A percentile compares a stretch with the other conserved stretches of the same genome.
These are phyloP conservation scores for Aspergillus indologenus DNA, from an alignment of 495 filamentous ascomycete species.

Conservation along the genomic window DNA sequence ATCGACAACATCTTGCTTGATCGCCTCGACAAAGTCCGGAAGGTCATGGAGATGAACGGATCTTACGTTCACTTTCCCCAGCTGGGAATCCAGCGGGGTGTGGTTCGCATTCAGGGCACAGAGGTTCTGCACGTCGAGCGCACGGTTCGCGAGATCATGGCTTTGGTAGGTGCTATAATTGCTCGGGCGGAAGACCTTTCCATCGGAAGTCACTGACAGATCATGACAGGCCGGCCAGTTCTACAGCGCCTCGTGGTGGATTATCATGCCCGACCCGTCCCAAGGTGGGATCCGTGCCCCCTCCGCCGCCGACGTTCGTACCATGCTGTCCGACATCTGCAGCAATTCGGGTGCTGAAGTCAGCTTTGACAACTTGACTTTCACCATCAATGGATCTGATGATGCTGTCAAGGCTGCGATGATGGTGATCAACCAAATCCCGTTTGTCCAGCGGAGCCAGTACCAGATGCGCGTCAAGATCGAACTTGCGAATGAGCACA, in stretches of 20 bases:
- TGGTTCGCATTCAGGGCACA: slow-evolving; percentile 84
- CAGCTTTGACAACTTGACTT: slow-evolving; percentile 87
- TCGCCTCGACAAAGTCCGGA: slow-evolving; percentile 91
- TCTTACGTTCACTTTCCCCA: slow-evolving; percentile 88
- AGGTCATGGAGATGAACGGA: slow-evolving; percentile 95
- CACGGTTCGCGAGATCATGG: slow-evolving; percentile 92
- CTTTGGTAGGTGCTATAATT: slow-evolving; percentile 62
- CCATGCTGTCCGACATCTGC: slow-evolving; percentile 93
- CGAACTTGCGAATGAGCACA: slow-evolving; percentile 97
- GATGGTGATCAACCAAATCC: slow-evolving; percentile 86
- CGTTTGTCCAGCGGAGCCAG: slow-evolving; percentile 79
- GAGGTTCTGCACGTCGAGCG: slow-evolving; percentile 93
- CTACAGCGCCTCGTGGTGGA: slow-evolving; percentile 96
- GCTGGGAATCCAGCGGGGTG: slow-evolving; percentile 72
- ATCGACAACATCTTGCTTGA: slow-evolving; percentile 90
- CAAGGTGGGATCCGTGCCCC: slow-evolving; percentile 60
- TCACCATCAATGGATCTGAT: slow-evolving; percentile 91
- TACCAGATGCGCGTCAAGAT: slow-evolving; percentile 97
- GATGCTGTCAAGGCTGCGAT: slow-evolving; percentile 92
- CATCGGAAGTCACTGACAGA: slow-evolving; percentile 31
- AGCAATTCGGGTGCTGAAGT: slow-evolving; percentile 94
- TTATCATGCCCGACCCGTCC: slow-evolving; percentile 71
- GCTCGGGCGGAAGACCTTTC: no score
- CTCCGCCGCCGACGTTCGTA: slow-evolving; percentile 69
- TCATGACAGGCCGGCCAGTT: slow-evolving; percentile 79